phyloP scores from a whole-genome alignment of 192 early-diverging fungal genomes.

The Linnemannia schmuckeri region DNA sequence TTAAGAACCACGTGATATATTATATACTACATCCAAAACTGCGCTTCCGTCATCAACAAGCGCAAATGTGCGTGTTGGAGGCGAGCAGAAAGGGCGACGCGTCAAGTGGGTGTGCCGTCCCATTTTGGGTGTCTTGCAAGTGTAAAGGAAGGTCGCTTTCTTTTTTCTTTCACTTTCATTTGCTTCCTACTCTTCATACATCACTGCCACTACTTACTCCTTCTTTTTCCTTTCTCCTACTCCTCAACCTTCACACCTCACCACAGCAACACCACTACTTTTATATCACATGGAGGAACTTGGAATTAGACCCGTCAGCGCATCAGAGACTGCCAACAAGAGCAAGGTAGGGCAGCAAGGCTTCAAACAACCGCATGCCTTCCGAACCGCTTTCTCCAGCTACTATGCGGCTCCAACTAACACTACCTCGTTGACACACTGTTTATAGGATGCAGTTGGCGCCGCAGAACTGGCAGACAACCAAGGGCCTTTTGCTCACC shows the following conservation, averaged over 20 bases:
- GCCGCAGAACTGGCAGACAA: constrained; percentile 23
- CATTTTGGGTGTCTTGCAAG: background rate
- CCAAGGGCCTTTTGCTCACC: constrained; percentile 67
- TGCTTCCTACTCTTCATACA: background rate
- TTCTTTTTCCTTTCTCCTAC: background rate
- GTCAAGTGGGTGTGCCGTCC: constrained; percentile 5
- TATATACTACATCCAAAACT: background rate
- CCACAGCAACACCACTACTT: background rate
- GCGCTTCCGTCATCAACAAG: background rate
- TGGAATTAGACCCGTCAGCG: constrained; percentile 33
- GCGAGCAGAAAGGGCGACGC: background rate
- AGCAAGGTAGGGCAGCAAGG: constrained; percentile 13
- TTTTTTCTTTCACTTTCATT: background rate
- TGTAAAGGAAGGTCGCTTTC: no score
- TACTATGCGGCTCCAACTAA: background rate
- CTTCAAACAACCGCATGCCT: background rate
- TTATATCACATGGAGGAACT: constrained; percentile 44
- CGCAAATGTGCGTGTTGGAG: no score
- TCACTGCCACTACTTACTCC: background rate
- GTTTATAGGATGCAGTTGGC: constrained; percentile 17
- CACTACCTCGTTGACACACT: background rate
- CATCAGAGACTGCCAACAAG: constrained; percentile 32
- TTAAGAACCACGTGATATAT: background rate
- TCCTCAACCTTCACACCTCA: background rate
- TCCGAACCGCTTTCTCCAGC: background rate